These are phyloP conservation scores for Yamadazyma sp. DNA, from an alignment of 1,139 yeast genomes.

Conservation along the genomic window DNA sequence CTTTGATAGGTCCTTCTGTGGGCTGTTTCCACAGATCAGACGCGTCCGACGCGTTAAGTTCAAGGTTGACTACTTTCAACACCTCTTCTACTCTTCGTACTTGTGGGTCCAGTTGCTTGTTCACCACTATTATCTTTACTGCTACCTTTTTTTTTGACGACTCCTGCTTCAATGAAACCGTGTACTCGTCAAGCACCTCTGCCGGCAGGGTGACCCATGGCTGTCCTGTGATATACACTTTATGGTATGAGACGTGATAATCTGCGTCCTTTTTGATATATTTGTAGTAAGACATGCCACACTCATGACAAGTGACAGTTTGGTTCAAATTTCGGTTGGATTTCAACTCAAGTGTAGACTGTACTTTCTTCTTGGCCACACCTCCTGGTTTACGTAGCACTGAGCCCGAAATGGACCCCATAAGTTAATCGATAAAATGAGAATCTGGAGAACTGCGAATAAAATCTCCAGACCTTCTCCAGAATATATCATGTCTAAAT, in stretches of 20 bases:
- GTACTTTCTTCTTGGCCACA: conserved; percentile 3
- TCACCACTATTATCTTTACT: conserved; percentile 15
- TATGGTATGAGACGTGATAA: conserved; percentile 51
- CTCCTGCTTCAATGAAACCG: neutral
- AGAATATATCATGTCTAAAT: conserved; percentile 10
- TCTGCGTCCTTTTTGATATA: conserved; percentile 44
- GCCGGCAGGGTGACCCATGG: conserved; percentile 30
- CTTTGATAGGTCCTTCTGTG: conserved; percentile 21
- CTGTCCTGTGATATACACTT: conserved; percentile 47
- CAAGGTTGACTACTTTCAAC: conserved; percentile 54
- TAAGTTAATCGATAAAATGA: neutral
- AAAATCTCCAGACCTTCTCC: neutral
- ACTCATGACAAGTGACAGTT: conserved; percentile 45
- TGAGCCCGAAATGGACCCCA: no score
- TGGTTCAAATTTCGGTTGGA: conserved; percentile 4
- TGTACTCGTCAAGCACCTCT: neutral
- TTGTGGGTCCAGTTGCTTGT: conserved; percentile 19
- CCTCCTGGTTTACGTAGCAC: no score
- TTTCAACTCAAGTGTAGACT: conserved; percentile 7
- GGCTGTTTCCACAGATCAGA: conserved; percentile 45
- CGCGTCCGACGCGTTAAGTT: conserved; percentile 58
- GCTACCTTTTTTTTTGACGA: conserved; percentile 8
- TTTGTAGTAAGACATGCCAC: conserved; percentile 61
- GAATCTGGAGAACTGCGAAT: conserved; percentile 2
- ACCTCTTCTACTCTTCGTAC: conserved; percentile 26